These are phyloP conservation scores for Camelina laxa DNA, from an alignment of 345 rosid species.

Conservation along the genomic window DNA sequence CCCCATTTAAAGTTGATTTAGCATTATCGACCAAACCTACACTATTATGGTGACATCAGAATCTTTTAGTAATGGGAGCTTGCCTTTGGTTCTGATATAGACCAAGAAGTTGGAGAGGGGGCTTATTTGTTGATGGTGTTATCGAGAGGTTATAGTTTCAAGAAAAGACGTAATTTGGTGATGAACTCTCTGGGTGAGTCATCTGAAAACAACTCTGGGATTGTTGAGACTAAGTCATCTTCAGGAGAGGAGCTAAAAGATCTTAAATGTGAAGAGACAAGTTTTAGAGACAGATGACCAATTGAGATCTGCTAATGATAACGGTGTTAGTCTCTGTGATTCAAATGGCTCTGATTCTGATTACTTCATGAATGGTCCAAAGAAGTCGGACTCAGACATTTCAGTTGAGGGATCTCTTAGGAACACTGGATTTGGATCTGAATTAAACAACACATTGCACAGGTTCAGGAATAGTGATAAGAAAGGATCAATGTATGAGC, in stretches of 20 bases:
- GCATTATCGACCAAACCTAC: neutral
- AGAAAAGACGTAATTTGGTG: constrained; percentile 43
- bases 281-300: constrained; percentile 31
- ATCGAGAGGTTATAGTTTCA: constrained; percentile 57
- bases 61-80: constrained; percentile 39
- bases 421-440: constrained; percentile 48
- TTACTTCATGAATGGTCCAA: constrained; percentile 63
- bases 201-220: constrained; percentile 66
- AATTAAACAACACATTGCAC: constrained; percentile 40
- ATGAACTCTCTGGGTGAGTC: constrained; percentile 62
- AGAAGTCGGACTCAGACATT: constrained; percentile 57
- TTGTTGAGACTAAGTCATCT: constrained; percentile 62
- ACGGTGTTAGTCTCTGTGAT: constrained; percentile 16
- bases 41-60: no score
- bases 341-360: constrained; percentile 67
- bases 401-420: constrained; percentile 48
- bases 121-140: constrained; percentile 74
- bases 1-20: neutral
- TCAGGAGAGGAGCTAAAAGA: constrained; percentile 52
- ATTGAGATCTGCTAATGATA: constrained; percentile 42
- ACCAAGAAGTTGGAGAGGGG: constrained; percentile 60
- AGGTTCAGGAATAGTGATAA: constrained; percentile 30
- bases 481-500: constrained; percentile 43
- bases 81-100: constrained; percentile 55
- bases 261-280: constrained; percentile 40